A percentile compares a stretch with the other conserved stretches of the same genome.
Conservation (phyloP, 75 land plant species). For the Chamaecyparis obtusa region DNA sequence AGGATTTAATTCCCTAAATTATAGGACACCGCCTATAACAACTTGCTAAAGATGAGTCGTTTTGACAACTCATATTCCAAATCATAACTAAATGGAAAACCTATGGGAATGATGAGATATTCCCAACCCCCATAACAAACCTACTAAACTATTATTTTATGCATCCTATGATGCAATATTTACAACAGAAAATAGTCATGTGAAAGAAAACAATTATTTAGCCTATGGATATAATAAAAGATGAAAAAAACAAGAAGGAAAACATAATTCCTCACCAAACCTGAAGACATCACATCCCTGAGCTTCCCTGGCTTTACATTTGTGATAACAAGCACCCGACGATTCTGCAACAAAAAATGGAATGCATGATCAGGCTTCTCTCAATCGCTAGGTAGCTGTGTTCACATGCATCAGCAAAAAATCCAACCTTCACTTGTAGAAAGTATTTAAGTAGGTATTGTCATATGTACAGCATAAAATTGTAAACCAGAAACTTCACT, state of each 20-base stretch:
- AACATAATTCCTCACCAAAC: conserved; percentile 57
- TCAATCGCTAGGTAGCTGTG: background rate
- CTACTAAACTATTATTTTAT: too few species aligned
- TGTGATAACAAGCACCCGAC: conserved; percentile 79
- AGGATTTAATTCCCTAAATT: too few species aligned
- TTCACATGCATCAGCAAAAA: background rate
- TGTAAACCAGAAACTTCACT: background rate
- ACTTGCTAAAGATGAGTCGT: too few species aligned
- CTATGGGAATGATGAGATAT: too few species aligned
- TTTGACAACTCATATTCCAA: too few species aligned
- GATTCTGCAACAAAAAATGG: conserved; percentile 49
- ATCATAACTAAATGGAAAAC: too few species aligned
- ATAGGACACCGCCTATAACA: too few species aligned
- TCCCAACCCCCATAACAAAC: too few species aligned
- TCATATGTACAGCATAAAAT: background rate
- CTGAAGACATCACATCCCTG: conserved; percentile 90
- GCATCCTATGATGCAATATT: too few species aligned
- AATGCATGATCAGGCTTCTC: background rate
- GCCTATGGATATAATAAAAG: background rate
- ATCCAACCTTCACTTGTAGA: background rate
- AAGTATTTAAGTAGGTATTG: background rate
- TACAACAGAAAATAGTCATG: background rate
- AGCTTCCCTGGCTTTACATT: conserved; percentile 98
- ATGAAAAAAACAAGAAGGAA: background rate
- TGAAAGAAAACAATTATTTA: background rate